Base-by-base conservation (phyloP, 257 asterid species). In the Scutellaria minor region DNA sequence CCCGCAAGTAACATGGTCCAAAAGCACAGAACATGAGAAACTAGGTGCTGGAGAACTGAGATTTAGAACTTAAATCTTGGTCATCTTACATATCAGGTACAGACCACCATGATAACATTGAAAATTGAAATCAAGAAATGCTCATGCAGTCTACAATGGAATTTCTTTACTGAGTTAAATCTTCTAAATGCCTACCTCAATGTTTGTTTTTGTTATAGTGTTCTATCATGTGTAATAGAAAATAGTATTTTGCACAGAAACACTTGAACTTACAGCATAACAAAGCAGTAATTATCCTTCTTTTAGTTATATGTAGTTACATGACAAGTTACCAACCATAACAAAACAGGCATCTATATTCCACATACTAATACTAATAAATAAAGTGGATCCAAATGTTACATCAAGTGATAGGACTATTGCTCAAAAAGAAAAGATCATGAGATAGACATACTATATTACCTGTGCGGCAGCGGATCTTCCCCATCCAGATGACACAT, bases 381-480 rank as follows among this genome's bases (percentile, higher is more conserved):
- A 66, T 3, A 4, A 20, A 54, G 37, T 18, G 48, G 45, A 45
- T 40, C 12, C 35, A 44, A n/a, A 54, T 14, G 8, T 22, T 46
- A 57, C 47, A 60, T 22, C 13, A 60, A 37, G 50, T 37, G 18
- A 58, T 22, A 70, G 7, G 7, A 39, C 14, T 15, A 57, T 9
- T 15, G 13, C 31, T 44, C 59, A 48, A 46, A 47, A 70, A 41
- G 24, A 54, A 67, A 11, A 73, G 72, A 70, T 62, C 59, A 59
- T 18, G 52, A 60, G 48, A 57, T 6, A 48, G 22, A 5, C 56
- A 76, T 27, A 31, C 41, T 47, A 65, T 69, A 70, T 71, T 77
- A 94, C 98, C 98, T 88, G 99, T 70, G 97, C 98, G 58, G 99
- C 99, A 60, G 92, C 97, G 65, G 99, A 89, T 80, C 99, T 87